Evolutionary conservation across 257 asterid genomes (phyloP).

Genomic region (Hygrophila difformis): DNA sequence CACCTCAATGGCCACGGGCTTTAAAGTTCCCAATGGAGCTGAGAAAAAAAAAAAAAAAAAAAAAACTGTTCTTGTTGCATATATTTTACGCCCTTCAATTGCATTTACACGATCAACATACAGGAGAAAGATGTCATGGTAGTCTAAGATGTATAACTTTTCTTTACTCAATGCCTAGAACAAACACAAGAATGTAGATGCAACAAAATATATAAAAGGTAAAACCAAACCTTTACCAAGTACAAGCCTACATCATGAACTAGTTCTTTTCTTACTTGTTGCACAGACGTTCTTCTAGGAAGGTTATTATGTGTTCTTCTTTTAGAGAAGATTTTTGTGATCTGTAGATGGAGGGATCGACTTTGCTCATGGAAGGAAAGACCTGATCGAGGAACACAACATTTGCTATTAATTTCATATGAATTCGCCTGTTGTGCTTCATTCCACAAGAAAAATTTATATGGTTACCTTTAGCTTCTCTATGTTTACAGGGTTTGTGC

Average conservation of each 20-base stretch:
- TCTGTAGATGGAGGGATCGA: constrained; percentile 22
- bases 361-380: constrained; percentile 26
- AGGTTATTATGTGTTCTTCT: constrained; percentile 14
- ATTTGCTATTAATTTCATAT: background rate
- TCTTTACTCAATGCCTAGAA: constrained; percentile 16
- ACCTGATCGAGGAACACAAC: constrained; percentile 4
- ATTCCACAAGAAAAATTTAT: too few species aligned
- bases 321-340: constrained; percentile 17
- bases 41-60: constrained; percentile 8
- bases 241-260: too few species aligned
- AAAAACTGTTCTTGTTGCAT: constrained; percentile 14
- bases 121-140: constrained; percentile 16
- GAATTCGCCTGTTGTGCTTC: background rate
- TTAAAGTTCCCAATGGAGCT: background rate
- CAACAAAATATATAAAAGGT: too few species aligned
- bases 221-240: too few species aligned
- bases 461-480: constrained; percentile 18
- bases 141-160: constrained; percentile 18
- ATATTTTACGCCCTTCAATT: constrained; percentile 16
- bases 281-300: constrained; percentile 15
- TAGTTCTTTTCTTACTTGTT: background rate
- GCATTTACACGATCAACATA: constrained; percentile 11
- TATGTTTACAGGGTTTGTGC: constrained; percentile 19
- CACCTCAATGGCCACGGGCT: constrained; percentile 13
- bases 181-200: too few species aligned